Conservation (phyloP, 352 stramenopile genomes). For the Globisporangium cederbergense region DNA sequence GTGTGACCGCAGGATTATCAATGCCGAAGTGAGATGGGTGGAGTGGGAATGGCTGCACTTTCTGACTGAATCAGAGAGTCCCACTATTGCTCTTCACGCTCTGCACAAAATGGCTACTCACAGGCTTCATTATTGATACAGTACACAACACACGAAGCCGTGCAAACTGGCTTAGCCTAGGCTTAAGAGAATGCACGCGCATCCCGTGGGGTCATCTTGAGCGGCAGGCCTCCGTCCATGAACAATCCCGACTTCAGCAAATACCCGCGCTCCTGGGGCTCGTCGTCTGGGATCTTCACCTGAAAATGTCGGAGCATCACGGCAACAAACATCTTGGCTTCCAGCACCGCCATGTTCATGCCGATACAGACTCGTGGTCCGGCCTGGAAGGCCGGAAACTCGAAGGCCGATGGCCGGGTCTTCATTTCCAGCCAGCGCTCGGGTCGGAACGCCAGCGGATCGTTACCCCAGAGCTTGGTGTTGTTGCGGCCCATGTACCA, state of each 20-base stretch:
- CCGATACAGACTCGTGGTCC: conserved; percentile 65
- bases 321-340: conserved; percentile 61
- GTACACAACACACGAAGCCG: background rate
- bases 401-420: conserved; percentile 52
- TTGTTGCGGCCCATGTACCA: conserved; percentile 73
- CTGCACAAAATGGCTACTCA: no score
- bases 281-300: conserved; percentile 35
- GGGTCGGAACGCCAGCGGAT: conserved; percentile 52
- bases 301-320: conserved; percentile 41
- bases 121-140: no score
- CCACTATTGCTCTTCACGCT: no score
- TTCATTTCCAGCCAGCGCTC: conserved; percentile 69
- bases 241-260: conserved; percentile 51
- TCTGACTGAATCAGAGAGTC: no score
- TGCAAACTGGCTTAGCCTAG: background rate
- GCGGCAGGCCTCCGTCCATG: conserved; percentile 46
- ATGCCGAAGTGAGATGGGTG: no score
- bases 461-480: conserved; percentile 37
- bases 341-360: conserved; percentile 69
- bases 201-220: conserved; percentile 33
- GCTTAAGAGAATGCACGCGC: conserved; percentile 1
- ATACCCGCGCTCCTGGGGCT: conserved; percentile 44
- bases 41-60: no score
- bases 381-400: conserved; percentile 73
- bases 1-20: no score